These are phyloP conservation scores for Hypoxylon sp. DNA, from an alignment of 2,329 filamentous ascomycete genomes.

Conservation along the genomic window DNA sequence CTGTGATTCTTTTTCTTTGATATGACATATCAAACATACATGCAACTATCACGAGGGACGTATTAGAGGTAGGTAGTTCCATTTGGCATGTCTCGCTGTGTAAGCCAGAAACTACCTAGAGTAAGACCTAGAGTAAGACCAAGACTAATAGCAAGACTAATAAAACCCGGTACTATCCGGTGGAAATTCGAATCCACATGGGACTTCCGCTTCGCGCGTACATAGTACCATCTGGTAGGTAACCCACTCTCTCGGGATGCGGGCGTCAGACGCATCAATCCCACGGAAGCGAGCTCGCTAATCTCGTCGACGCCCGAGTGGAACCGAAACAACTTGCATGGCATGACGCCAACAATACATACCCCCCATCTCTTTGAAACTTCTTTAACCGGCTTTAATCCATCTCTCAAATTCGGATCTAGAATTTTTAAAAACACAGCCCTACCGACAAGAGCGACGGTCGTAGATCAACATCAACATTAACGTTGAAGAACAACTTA, in stretches of 20 bases:
- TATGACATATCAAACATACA: no score
- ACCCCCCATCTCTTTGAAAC: background rate
- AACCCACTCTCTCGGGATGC: background rate
- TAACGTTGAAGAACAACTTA: background rate
- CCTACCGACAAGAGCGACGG: background rate
- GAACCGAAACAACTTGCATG: conserved; percentile 12
- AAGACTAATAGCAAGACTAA: background rate
- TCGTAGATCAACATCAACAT: background rate
- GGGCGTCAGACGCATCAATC: background rate
- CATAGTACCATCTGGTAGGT: background rate
- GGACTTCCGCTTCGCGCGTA: background rate
- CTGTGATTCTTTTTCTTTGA: no score
- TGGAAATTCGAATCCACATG: background rate
- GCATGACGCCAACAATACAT: conserved; percentile 6
- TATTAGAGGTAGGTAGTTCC: background rate
- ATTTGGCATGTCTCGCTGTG: no score
- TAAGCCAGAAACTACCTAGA: no score
- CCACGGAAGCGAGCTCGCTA: conserved; percentile 22
- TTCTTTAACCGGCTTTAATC: background rate
- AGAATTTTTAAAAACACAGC: background rate
- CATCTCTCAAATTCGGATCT: background rate
- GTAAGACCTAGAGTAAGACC: no score
- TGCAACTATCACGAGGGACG: background rate
- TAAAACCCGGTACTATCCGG: background rate
- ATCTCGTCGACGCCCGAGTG: conserved; percentile 16